phyloP scores from a whole-genome alignment of 495 filamentous ascomycete genomes.

The Penicillium flavigenum region DNA sequence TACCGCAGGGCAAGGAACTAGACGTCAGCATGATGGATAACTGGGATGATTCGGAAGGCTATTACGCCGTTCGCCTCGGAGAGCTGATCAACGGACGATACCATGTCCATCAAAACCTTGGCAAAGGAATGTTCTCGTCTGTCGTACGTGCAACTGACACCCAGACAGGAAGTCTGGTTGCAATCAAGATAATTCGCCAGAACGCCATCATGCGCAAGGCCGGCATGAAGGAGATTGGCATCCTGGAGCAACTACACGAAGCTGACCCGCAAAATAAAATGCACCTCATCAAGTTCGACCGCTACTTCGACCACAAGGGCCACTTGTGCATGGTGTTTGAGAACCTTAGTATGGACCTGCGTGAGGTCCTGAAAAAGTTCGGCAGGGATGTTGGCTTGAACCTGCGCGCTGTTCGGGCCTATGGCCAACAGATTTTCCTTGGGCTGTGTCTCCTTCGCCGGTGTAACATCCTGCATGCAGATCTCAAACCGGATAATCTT shows the following conservation, averaged over 20 bases:
- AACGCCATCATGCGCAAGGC: constrained; percentile 92
- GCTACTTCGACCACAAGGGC: constrained; percentile 88
- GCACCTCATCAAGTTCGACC: constrained; percentile 83
- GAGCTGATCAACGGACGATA: constrained; percentile 88
- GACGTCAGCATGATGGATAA: constrained; percentile 86
- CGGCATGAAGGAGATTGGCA: constrained; percentile 90
- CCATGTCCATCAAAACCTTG: constrained; percentile 81
- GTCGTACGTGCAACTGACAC: constrained; percentile 90
- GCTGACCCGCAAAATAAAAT: constrained; percentile 89
- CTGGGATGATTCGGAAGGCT: constrained; percentile 91
- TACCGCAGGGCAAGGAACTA: constrained; percentile 62
- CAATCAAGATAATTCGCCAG: constrained; percentile 92
- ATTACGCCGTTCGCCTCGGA: constrained; percentile 87
- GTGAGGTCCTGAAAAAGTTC: constrained; percentile 95
- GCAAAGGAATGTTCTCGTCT: constrained; percentile 92
- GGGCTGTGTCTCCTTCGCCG: constrained; percentile 81
- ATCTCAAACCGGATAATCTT: constrained; percentile 97
- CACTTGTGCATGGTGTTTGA: constrained; percentile 98
- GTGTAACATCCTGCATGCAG: constrained; percentile 90
- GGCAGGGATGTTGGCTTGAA: constrained; percentile 93
- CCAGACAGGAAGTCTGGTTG: constrained; percentile 67
- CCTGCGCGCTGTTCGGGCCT: constrained; percentile 77
- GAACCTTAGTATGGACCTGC: constrained; percentile 86
- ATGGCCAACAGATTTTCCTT: constrained; percentile 92
- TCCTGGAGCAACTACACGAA: constrained; percentile 76